Evolutionary conservation across 2,329 filamentous ascomycete species (phyloP).

Genomic region (Alternaria longipes): DNA sequence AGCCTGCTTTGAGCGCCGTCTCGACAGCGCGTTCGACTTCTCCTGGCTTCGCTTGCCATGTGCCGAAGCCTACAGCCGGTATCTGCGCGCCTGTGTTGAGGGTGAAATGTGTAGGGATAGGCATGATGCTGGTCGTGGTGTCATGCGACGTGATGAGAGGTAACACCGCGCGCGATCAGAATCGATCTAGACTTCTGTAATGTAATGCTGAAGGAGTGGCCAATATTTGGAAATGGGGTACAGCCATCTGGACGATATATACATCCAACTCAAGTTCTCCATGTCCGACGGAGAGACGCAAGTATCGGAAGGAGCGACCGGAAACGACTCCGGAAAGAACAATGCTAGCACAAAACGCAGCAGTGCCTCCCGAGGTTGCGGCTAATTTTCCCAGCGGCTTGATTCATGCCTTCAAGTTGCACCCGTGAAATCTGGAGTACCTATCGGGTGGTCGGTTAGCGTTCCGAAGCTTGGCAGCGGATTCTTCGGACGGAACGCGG

Average conservation of each 20-base stretch:
- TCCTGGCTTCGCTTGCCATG: slow-evolving; percentile 77
- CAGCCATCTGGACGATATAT: not conserved
- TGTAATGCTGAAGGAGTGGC: not conserved
- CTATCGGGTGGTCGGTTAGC: not conserved
- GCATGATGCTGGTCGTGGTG: slow-evolving; percentile 27
- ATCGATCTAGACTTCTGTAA: not conserved
- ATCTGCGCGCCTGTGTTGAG: slow-evolving; percentile 77
- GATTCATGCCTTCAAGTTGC: too few species aligned
- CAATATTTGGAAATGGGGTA: not conserved
- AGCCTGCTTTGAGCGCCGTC: slow-evolving; percentile 70
- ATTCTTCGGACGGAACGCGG: not conserved
- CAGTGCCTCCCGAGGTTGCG: too few species aligned
- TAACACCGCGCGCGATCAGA: not conserved
- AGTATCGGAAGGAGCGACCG: not conserved
- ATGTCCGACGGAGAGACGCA: not conserved
- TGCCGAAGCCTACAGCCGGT: slow-evolving; percentile 77
- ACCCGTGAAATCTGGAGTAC: not conserved
- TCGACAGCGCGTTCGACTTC: slow-evolving; percentile 69
- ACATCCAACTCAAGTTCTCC: not conserved
- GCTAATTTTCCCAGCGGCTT: too few species aligned
- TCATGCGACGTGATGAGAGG: not conserved
- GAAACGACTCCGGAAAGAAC: not conserved
- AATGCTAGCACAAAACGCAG: not conserved
- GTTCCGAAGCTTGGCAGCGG: not conserved
- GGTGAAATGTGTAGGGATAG: slow-evolving; percentile 53